Evolutionary conservation across 1,139 yeast species (phyloP), one percentile per base, ranked within the genome.

Genomic region (Nakaseomyces sp.): DNA sequence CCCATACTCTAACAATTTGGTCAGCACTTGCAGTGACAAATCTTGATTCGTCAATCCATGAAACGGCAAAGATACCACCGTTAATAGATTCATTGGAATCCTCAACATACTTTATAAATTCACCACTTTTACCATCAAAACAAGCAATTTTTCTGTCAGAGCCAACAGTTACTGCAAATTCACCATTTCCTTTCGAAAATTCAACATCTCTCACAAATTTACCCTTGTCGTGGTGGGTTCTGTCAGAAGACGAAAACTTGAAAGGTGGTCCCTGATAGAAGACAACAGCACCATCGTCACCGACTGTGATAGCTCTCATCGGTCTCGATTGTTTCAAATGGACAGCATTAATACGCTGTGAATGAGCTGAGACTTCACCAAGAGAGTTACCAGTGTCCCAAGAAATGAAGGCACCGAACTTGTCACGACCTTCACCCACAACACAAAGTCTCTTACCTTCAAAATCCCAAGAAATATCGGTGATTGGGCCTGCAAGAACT

Each of bases 351-450:
- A 89, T 77, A 35, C 77, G 76, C 33, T 84, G 79, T n/a, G 94
- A 76, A 61, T 91, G 98, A 25, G 98, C 99, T 45, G 88, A 81
- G 54, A 93, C 82, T 61, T 91, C 97, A 44, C 98, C 99, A 39
- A 91, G 81, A 9, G 96, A 78, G 64, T 91, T 91, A 46, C 98
- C 98, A 1, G 95, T 75, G 61, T 91, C 99, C 75, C 85, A 84
- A 5, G 95, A 78, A 59, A 91, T 87, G 50, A 95, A 89, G 55
- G 85, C 96, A 3, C 97, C 98, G 58, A 78, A 88, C 51, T 83
- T 75, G 56, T 89, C 96, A 56, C 83, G 82, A 41, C 98, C 97
- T 55, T 85, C 83, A 43, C 99, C 99, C 9, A 89, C 97, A 1
- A 96, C 96, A 60, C 93, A 85, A 45, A 93, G 68, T 51, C 98